Evolutionary conservation across 73 alveolate genomes (phyloP), one percentile per base, ranked within the genome.

Genomic region (Paraurostyla sp.): DNA sequence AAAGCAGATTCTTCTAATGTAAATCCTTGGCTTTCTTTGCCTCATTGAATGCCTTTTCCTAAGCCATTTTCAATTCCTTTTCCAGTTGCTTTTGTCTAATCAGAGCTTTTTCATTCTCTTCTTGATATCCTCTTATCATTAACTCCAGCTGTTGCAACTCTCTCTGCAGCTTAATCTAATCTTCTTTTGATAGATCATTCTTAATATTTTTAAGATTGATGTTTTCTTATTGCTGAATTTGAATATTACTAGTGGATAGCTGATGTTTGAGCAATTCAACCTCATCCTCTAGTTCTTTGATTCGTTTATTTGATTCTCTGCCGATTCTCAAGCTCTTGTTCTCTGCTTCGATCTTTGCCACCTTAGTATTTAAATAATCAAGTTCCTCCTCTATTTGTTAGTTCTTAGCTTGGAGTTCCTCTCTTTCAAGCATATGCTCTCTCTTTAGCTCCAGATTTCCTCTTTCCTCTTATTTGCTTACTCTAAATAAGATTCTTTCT

Each of bases 331-430:
- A 36, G 3, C 63, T 48, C 22, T 62, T 57, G 49, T 92, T 92
- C 45, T 92, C 97, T 16, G 54, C 90, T 46, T 88, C 97, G 9
- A 87, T 29, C 65, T 54, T 88, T 11, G 63, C 76, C 48, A 76
- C 68, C 48, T 86, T 85, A 32, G 42, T 30, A 32, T 54, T 81
- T 22, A 45, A 62, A 48, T 88, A 57, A 38, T 87, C 92, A n/a
- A 82, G 23, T 56, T 92, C 97, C 0, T 88, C 90, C 7, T 76
- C 88, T 18, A 41, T 29, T 38, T 80, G 91, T 23, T 62, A 29
- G n/a, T 29, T 36, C 50, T 81, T 91, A 13, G 59, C 22, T 11
- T 60, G 60, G 16, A 88, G 68, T 52, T 91, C 97, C 23, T 80
- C 95, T 48, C 51, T 92, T 22, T 76, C 76, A 22, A 87, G 9